Evolutionary conservation across 73 alveolate species (phyloP).

Genomic region (Paramecium bursaria): DNA sequence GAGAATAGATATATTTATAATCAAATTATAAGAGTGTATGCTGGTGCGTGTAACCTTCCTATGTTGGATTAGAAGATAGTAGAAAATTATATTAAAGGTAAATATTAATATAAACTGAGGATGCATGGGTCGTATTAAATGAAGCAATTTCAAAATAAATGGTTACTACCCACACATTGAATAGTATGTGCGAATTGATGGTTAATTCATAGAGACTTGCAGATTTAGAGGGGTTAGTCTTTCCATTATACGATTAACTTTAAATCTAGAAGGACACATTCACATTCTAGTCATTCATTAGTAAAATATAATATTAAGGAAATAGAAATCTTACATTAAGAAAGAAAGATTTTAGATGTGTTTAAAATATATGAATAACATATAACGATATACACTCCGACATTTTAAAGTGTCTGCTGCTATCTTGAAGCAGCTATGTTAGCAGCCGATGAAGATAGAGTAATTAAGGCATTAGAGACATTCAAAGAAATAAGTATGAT

Average conservation of each 20-base stretch:
- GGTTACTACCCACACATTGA: slow-evolving; percentile 13
- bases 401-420: slow-evolving; percentile 11
- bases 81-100: slow-evolving; percentile 70
- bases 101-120: too few species aligned
- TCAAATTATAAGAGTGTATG: slow-evolving; percentile 77
- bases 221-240: slow-evolving; percentile 65
- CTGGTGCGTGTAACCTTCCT: slow-evolving; percentile 72
- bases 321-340: slow-evolving; percentile 7
- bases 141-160: slow-evolving; percentile 60
- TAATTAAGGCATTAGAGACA: slow-evolving; percentile 18
- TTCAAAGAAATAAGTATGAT: slow-evolving; percentile 15
- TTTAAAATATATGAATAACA: neutral
- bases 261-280: slow-evolving; percentile 36
- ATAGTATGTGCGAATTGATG: slow-evolving; percentile 58
- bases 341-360: slow-evolving; percentile 38
- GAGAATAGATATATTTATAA: slow-evolving; percentile 76
- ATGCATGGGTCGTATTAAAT: slow-evolving; percentile 79
- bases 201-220: slow-evolving; percentile 55
- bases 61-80: slow-evolving; percentile 67
- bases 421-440: slow-evolving; percentile 27
- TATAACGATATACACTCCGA: neutral
- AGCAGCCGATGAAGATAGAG: slow-evolving; percentile 45
- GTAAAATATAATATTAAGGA: neutral
- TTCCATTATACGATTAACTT: slow-evolving; percentile 64
- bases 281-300: slow-evolving; percentile 45